Percentiles rank a stretch among this genome's conserved stretches.
Evolutionary conservation across 192 early-diverging fungal genomes (phyloP).

Genomic region (Coemansia erecta): DNA sequence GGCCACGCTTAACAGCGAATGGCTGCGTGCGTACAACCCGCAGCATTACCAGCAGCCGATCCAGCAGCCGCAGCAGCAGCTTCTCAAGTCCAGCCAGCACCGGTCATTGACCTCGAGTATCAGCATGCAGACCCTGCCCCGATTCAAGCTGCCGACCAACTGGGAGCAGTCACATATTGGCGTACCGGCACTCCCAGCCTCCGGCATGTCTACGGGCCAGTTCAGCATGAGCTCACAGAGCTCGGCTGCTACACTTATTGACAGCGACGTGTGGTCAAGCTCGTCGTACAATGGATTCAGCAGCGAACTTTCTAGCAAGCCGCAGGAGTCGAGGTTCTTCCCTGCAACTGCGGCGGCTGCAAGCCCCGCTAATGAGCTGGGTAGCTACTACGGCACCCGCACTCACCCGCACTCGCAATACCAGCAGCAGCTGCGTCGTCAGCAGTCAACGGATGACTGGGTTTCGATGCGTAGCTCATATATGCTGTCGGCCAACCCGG

Average conservation of each 20-base stretch:
- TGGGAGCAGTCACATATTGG: conserved; percentile 26
- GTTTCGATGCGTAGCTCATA: conserved; percentile 15
- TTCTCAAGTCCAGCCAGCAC: conserved; percentile 17
- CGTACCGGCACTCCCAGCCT: background rate
- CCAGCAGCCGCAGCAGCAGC: conserved; percentile 10
- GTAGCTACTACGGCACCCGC: conserved; percentile 18
- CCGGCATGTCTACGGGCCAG: conserved; percentile 3
- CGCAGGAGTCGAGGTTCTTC: conserved; percentile 41
- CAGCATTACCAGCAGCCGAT: conserved; percentile 12
- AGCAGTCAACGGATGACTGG: conserved; percentile 47
- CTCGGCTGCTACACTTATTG: conserved; percentile 39
- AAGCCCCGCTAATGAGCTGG: conserved; percentile 6
- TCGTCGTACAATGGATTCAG: background rate
- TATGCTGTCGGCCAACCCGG: background rate
- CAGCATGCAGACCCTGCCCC: conserved; percentile 49
- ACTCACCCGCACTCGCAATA: conserved; percentile 6
- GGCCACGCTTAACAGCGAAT: conserved; percentile 5
- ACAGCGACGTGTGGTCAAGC: conserved; percentile 47
- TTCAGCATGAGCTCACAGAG: conserved; percentile 21
- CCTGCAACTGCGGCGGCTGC: conserved; percentile 8
- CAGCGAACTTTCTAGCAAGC: background rate
- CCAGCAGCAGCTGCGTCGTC: conserved; percentile 42
- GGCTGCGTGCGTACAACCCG: conserved; percentile 18
- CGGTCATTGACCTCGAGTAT: conserved; percentile 38
- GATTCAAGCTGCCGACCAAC: conserved; percentile 23